Evolutionary conservation across 441 rosid species (phyloP), one percentile per base, ranked within the genome.

Genomic region (Euphorbia neoarborescens): DNA sequence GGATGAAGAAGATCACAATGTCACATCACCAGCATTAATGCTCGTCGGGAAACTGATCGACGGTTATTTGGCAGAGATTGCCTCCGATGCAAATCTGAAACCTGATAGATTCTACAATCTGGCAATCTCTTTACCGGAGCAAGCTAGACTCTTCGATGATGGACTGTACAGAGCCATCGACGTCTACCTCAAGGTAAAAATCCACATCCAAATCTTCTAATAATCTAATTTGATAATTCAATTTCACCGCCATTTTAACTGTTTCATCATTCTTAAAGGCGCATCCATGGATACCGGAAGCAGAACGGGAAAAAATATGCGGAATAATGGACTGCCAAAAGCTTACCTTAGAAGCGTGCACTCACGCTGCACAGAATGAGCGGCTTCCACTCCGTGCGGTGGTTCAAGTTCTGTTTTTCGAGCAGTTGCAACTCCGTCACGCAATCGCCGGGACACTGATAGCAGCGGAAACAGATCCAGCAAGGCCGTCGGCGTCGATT

Each of bases 361-460:
- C 99, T 6, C 99, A 94, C 59, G 98, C 99, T 0, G 97, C 97
- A 0, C 98, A 94, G 79, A 94, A 92, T 34, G 98, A 94, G 85
- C 84, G 98, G 74, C 82, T 94, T 30, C 98, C 99, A 0, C 74
- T 92, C 44, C 84, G 99, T 62, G 80, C 89, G 75, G 86, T 94
- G 1, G 93, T 93, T 28, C 97, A 91, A 76, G 97, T 93, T 69
- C 83, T 93, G 67, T 93, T 93, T 83, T 91, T 94, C 42, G 96
- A 91, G 85, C 99, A 94, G 88, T 91, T 91, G 63, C 99, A 94
- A 81, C 97, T 94, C 65, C 86, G 94, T 73, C 91, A 92, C 44
- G 91, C 97, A 12, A 91, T 94, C 10, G 96, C 97, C 0, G 94
- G 99, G 59, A 88, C 98, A 12, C 64, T 93, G 13, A n/a, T 90